Evolutionary conservation across 306 rosid species (phyloP).

Genomic region (Albizia julibrissin): DNA sequence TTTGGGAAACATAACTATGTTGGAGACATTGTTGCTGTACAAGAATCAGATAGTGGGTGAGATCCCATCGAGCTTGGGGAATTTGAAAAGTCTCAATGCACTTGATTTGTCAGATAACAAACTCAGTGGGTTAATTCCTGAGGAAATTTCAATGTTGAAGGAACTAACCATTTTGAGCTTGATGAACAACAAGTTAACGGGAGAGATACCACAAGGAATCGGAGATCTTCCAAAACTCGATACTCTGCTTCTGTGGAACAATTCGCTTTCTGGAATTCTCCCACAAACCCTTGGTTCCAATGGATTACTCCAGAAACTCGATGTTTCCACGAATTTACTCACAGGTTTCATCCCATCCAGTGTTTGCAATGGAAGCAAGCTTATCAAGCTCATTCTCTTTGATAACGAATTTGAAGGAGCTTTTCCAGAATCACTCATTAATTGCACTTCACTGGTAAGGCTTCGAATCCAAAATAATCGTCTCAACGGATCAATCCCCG

Average conservation of each 20-base stretch:
- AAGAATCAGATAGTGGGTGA: conserved; percentile 54
- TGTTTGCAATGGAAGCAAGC: conserved; percentile 66
- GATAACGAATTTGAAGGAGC: conserved; percentile 42
- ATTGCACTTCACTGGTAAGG: conserved; percentile 61
- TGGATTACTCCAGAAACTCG: conserved; percentile 49
- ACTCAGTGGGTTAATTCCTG: conserved; percentile 73
- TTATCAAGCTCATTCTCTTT: conserved; percentile 67
- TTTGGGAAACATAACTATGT: conserved; percentile 67
- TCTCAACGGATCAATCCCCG: conserved; percentile 68
- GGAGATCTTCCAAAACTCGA: conserved; percentile 71
- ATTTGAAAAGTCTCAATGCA: conserved; percentile 46
- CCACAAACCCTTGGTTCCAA: conserved; percentile 73
- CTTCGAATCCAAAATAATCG: conserved; percentile 74
- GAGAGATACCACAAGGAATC: conserved; percentile 66
- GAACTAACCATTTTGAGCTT: conserved; percentile 51
- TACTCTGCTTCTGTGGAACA: conserved; percentile 65
- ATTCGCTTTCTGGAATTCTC: conserved; percentile 67
- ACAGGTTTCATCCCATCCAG: conserved; percentile 67
- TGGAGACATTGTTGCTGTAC: conserved; percentile 69
- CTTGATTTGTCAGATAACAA: conserved; percentile 84
- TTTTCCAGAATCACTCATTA: conserved; percentile 52
- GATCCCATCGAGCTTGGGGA: conserved; percentile 68
- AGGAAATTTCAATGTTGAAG: conserved; percentile 37
- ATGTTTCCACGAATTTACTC: conserved; percentile 76
- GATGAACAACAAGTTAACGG: conserved; percentile 61